Base-by-base conservation (phyloP, 1,284 basidiomycete species). In the Leucocoprinus gongylophorus region DNA sequence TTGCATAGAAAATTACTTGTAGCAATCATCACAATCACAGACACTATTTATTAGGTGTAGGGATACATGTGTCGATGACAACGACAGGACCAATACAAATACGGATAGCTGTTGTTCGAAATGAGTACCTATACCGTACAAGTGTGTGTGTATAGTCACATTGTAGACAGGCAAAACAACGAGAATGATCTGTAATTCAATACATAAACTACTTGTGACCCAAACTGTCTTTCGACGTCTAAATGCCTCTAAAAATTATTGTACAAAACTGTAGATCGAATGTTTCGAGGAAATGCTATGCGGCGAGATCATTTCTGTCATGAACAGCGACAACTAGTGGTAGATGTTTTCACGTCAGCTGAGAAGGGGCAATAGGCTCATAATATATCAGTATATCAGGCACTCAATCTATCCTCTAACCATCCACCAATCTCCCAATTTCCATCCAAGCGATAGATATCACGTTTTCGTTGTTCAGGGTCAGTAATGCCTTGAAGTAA, bases 391-490 rank as follows among this genome's bases (percentile, higher is more conserved):
- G 38, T 5, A 20, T 17, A 20, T 43, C 26, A 30, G n/a, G 28
- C 23, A 30, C 17, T 26, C 28, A n/a, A 17, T 43, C 41, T 30
- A 17, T 29, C 28, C 18, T 45, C 30, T 9, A 45, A 45, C 30
- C 30, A 23, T 54, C 87, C 88, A 15, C 88, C 86, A 38, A 66
- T 61, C 64, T 90, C 87, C 87, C 87, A 90, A 56, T 73, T 77
- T 53, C 68, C 73, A 1, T 81, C 83, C 2, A 72, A 69, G 13
- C 60, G 63, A 63, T 90, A 91, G 0, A 83, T 66, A 59, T 88
- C 80, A 13, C 62, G 66, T 28, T 68, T 61, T 20, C 86, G 74
- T 61, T 81, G 77, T 0, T 58, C 59, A 1, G 66, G 61, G 58
- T 88, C 80, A 10, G 72, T 72, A 17, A 89, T 73, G 0, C 85